Conservation (phyloP, 495 filamentous ascomycete genomes). For the Parathielavia hyrcaniae region DNA sequence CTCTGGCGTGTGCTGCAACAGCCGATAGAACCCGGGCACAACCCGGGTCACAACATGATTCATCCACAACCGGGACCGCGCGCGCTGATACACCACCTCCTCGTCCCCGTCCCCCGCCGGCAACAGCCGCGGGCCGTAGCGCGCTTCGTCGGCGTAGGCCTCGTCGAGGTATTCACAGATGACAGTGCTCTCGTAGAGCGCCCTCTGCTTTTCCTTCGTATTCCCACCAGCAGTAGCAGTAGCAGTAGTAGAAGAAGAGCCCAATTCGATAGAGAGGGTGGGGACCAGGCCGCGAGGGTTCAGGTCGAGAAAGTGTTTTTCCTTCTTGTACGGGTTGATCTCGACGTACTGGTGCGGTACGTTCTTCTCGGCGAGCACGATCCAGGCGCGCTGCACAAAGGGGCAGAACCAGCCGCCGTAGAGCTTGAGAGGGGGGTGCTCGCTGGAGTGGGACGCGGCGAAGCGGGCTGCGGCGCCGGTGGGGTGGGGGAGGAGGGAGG, state of each 20-base stretch:
- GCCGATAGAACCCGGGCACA: slow-evolving; percentile 57
- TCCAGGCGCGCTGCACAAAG: slow-evolving; percentile 60
- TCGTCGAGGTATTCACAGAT: slow-evolving; percentile 68
- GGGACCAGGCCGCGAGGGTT: slow-evolving; percentile 67
- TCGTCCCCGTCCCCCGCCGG: slow-evolving; percentile 38
- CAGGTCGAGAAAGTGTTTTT: slow-evolving; percentile 53
- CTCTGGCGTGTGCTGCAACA: slow-evolving; percentile 56
- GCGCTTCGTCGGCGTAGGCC: slow-evolving; percentile 38
- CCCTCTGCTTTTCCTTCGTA: slow-evolving; percentile 39
- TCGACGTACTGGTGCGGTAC: slow-evolving; percentile 69
- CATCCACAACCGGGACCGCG: slow-evolving; percentile 59
- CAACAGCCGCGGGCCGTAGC: slow-evolving; percentile 43
- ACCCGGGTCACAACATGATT: slow-evolving; percentile 60
- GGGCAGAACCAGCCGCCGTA: slow-evolving; percentile 51
- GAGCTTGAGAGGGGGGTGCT: slow-evolving; percentile 39
- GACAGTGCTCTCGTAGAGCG: slow-evolving; percentile 61
- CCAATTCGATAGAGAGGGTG: slow-evolving; percentile 43
- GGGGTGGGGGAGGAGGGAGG: slow-evolving; percentile 14
- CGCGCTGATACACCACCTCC: slow-evolving; percentile 48
- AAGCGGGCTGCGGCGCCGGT: slow-evolving; percentile 34
- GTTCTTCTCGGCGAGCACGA: slow-evolving; percentile 61
- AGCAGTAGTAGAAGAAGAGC: neutral
- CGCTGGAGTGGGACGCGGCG: slow-evolving; percentile 30
- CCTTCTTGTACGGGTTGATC: slow-evolving; percentile 66
- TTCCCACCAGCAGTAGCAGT: neutral